phyloP scores from a whole-genome alignment of 2,329 filamentous ascomycete genomes.

The Xylaria sp. region DNA sequence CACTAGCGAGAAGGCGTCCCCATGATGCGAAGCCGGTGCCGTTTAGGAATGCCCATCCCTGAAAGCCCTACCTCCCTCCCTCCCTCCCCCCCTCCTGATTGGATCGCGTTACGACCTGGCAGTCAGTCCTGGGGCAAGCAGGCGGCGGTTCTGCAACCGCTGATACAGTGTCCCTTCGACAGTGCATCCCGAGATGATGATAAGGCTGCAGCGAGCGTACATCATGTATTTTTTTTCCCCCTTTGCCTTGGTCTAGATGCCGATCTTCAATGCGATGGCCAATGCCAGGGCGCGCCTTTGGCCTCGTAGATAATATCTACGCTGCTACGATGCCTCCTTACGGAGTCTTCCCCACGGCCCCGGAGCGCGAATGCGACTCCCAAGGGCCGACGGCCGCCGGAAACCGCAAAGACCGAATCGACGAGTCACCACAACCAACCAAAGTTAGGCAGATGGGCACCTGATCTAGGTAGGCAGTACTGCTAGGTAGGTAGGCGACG shows the following conservation, averaged over 20 bases:
- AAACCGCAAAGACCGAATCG: constrained; percentile 16
- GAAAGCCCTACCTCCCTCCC: not conserved
- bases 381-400: constrained; percentile 13
- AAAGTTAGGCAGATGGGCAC: too few species aligned
- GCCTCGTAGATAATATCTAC: too few species aligned
- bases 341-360: not conserved
- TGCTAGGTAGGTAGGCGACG: too few species aligned
- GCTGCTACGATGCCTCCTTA: too few species aligned
- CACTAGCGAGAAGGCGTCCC: not conserved
- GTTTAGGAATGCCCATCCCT: not conserved
- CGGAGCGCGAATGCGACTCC: constrained; percentile 4
- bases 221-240: too few species aligned
- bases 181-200: constrained; percentile 3
- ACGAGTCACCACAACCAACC: too few species aligned
- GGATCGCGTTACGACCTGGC: not conserved
- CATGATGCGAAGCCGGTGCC: not conserved
- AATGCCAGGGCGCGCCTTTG: not conserved
- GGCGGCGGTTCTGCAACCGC: constrained; percentile 3
- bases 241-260: constrained; percentile 12
- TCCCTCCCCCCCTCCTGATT: not conserved
- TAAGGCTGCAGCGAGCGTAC: constrained; percentile 14
- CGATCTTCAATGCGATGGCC: constrained; percentile 19
- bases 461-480: too few species aligned
- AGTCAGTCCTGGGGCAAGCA: constrained; percentile 9
- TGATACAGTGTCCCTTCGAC: not conserved